phyloP scores from a whole-genome alignment of 768 basidiomycete species.

The Pilatotrama ljubarskyi region DNA sequence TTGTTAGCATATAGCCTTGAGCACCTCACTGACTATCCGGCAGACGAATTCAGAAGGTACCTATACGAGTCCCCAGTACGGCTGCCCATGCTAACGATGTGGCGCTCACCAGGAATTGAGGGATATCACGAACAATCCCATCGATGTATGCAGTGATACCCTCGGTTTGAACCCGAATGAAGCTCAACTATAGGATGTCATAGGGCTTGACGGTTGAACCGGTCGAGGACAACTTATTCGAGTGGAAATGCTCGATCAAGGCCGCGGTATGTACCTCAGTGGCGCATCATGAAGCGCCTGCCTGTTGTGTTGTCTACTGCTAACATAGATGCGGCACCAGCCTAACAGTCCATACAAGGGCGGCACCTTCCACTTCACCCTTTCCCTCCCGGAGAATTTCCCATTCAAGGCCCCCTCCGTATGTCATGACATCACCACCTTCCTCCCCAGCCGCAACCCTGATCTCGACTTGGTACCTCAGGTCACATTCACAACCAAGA shows the following conservation, averaged over 20 bases:
- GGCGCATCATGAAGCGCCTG: neutral
- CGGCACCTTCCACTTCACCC: conserved; percentile 74
- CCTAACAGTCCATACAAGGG: conserved; percentile 80
- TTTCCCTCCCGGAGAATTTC: conserved; percentile 75
- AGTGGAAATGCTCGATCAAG: conserved; percentile 78
- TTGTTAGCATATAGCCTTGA: neutral
- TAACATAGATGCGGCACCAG: conserved; percentile 37
- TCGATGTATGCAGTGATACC: conserved; percentile 47
- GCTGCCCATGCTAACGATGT: conserved; percentile 13
- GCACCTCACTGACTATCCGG: neutral
- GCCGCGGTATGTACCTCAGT: conserved; percentile 54
- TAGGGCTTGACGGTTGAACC: conserved; percentile 66
- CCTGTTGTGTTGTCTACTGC: neutral
- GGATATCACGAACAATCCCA: conserved; percentile 60
- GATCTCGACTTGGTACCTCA: conserved; percentile 33
- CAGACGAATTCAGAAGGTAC: conserved; percentile 78
- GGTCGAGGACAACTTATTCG: conserved; percentile 69
- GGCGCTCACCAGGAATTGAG: conserved; percentile 57
- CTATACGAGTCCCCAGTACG: neutral
- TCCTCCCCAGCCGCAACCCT: neutral
- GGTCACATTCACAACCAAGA: conserved; percentile 84
- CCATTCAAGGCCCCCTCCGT: conserved; percentile 88
- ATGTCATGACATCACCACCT: conserved; percentile 22
- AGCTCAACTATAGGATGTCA: neutral
- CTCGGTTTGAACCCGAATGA: neutral